These are phyloP conservation scores for Lachnellula cervina DNA, from an alignment of 2,329 filamentous ascomycete species.

Conservation along the genomic window DNA sequence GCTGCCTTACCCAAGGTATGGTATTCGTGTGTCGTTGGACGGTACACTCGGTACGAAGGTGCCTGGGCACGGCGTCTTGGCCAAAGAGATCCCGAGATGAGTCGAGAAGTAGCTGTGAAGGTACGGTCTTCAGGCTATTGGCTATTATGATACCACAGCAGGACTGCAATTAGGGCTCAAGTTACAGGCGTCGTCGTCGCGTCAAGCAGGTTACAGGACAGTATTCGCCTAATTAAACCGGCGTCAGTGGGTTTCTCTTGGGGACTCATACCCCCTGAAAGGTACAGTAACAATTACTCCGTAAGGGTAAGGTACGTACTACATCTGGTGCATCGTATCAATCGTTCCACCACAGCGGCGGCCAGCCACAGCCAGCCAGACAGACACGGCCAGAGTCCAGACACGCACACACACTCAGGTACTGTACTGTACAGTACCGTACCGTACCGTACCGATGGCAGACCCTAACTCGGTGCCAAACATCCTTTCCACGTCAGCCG, in stretches of 20 bases:
- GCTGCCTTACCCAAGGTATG: background rate
- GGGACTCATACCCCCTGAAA: background rate
- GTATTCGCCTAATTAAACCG: background rate
- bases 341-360: background rate
- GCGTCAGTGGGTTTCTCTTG: background rate
- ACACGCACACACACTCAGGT: background rate
- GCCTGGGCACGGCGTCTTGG: background rate
- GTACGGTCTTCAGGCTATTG: background rate
- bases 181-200: background rate
- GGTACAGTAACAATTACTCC: too few species aligned
- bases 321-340: too few species aligned
- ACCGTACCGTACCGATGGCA: background rate
- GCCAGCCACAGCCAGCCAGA: background rate
- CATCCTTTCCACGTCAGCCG: conserved; percentile 6
- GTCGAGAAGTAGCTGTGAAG: background rate
- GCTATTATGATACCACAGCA: background rate
- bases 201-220: background rate
- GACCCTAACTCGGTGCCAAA: background rate
- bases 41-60: too few species aligned
- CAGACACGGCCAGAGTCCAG: background rate
- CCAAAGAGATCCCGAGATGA: background rate
- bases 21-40: background rate
- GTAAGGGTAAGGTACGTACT: background rate
- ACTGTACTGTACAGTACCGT: background rate
- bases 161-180: background rate